Percentiles rank a stretch among this genome's conserved stretches.
Evolutionary conservation across 495 filamentous ascomycete genomes (phyloP).

Genomic region (Penicillium desertorum): DNA sequence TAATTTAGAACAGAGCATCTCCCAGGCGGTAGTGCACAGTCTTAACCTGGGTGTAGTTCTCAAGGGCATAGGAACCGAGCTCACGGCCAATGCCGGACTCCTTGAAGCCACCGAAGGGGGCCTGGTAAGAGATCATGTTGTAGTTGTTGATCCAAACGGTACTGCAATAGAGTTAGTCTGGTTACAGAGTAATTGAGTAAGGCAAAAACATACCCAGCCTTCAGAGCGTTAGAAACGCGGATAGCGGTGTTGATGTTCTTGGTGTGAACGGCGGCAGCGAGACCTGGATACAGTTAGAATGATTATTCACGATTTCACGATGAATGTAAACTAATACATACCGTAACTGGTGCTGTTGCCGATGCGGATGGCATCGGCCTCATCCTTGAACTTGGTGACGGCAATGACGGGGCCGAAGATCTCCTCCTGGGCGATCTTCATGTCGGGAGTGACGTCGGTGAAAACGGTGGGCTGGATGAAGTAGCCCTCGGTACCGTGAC

Average conservation of each 20-base stretch:
- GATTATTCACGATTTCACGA: neutral
- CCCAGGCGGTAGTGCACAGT: constrained; percentile 63
- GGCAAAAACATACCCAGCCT: constrained; percentile 58
- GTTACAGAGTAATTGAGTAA: neutral
- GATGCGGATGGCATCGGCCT: constrained; percentile 78
- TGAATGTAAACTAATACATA: constrained; percentile 9
- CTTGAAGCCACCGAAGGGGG: constrained; percentile 93
- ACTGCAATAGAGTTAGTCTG: constrained; percentile 26
- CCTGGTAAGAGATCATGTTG: constrained; percentile 79
- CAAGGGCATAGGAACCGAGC: constrained; percentile 86
- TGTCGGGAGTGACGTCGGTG: constrained; percentile 79
- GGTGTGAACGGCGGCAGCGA: constrained; percentile 92
- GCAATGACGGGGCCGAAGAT: constrained; percentile 96
- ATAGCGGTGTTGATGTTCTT: constrained; percentile 90
- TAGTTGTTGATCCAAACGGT: constrained; percentile 97
- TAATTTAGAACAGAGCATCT: constrained; percentile 58
- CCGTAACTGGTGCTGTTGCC: constrained; percentile 81
- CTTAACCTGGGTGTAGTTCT: constrained; percentile 88
- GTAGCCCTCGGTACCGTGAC: constrained; percentile 87
- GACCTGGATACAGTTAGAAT: constrained; percentile 46
- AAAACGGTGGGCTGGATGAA: constrained; percentile 99
- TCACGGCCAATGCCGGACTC: constrained; percentile 91
- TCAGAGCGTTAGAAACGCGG: constrained; percentile 75
- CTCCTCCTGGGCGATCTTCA: constrained; percentile 99
- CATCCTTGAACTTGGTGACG: constrained; percentile 89